Base-by-base conservation (phyloP, 805 yeast species). In the Helenozyma baotianmanensis region DNA sequence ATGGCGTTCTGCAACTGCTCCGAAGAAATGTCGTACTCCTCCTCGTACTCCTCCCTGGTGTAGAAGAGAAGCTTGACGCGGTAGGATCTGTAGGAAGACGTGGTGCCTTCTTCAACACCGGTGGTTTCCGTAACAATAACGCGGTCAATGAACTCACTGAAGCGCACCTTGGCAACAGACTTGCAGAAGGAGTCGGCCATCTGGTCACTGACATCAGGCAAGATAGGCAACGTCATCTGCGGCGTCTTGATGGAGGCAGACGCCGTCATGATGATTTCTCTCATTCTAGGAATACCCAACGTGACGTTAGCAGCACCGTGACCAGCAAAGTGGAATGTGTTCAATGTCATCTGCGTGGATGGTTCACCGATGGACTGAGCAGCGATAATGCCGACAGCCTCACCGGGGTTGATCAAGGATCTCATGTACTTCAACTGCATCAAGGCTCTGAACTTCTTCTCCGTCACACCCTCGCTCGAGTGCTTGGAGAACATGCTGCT, bases 251-350 rank as follows among this genome's bases (percentile, higher is more conserved):
- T 92, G 29, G 83, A 66, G 14, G 96, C 79, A 39, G 96, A 86
- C 14, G 99, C 99, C 9, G 99, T 94, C 99, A 92, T 92, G 58
- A 92, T 88, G 62, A 92, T 92, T 75, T 92, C 99, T 78, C 99
- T 83, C 86, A 92, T 80, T 78, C 99, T 96, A 25, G 99, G 99
- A 57, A 92, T 92, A 83, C 99, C 99, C 53, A 92, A 74, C 0
- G 99, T 92, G 45, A 92, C 99, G 64, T 92, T 92, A 28, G 98
- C 98, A 38, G 98, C 99, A 78, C 99, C 99, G 68, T 94, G 98
- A 60, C 99, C 99, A 51, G 99, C 99, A 56, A 92, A 92, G 71
- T 92, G 96, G 86, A 86, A 86, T 29, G 96, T 86, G 61, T 86
- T 86, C 53, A 86, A 76, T 12, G 99, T 92, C 99, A 92, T 92